These are phyloP conservation scores for Scutellaria barbata DNA, from an alignment of 257 asterid species.

Conservation along the genomic window DNA sequence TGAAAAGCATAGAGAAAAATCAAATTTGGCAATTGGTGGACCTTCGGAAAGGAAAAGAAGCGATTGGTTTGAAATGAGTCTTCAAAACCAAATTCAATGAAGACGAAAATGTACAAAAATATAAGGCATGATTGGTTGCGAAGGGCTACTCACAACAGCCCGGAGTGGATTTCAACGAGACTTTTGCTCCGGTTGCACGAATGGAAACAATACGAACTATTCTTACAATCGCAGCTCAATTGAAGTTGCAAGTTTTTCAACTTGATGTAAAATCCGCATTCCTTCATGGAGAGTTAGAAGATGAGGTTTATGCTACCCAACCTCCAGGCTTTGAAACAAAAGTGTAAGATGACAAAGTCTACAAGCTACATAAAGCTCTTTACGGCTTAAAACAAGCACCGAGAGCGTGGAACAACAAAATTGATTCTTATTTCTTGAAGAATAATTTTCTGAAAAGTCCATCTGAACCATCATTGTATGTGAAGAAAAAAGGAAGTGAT, in stretches of 20 bases:
- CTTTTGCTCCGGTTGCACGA: background rate
- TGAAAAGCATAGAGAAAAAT: conserved; percentile 21
- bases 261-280: conserved; percentile 6
- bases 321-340: background rate
- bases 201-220: background rate
- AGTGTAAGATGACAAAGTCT: background rate
- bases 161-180: background rate
- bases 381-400: background rate
- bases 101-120: background rate
- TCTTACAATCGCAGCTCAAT: background rate
- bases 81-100: conserved; percentile 19
- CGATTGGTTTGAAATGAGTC: conserved; percentile 1
- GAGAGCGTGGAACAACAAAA: background rate
- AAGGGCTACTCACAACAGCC: conserved; percentile 1
- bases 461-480: background rate
- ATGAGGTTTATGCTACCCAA: background rate
- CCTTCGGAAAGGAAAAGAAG: background rate
- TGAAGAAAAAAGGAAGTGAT: background rate
- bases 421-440: background rate
- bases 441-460: background rate
- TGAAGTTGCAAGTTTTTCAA: conserved; percentile 6
- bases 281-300: background rate
- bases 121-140: conserved; percentile 7
- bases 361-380: background rate
- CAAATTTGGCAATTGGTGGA: conserved; percentile 31